Evolutionary conservation across 208 protist genomes (phyloP).

Genomic region (Leishmania turanica): DNA sequence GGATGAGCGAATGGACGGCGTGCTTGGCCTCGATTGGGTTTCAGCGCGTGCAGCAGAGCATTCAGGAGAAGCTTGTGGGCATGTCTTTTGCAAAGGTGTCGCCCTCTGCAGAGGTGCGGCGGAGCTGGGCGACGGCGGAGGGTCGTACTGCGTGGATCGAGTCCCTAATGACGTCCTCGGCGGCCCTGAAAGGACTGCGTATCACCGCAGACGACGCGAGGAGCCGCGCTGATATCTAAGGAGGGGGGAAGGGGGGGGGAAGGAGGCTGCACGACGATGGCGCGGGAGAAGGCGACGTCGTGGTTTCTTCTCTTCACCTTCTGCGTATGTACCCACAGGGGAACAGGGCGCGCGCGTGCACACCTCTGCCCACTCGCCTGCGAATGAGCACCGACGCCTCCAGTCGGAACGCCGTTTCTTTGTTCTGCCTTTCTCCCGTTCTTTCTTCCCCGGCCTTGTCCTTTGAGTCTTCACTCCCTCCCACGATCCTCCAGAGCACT

Average conservation of each 20-base stretch:
- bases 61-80: constrained; percentile 70
- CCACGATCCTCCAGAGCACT: neutral
- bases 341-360: neutral
- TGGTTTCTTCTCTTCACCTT: neutral
- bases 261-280: neutral
- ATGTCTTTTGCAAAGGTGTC: constrained; percentile 62
- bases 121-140: constrained; percentile 19
- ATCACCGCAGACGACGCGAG: constrained; percentile 57
- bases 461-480: neutral
- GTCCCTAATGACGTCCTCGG: constrained; percentile 39
- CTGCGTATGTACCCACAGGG: neutral
- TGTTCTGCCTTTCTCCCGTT: neutral
- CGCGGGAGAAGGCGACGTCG: neutral
- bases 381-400: neutral
- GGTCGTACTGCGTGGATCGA: constrained; percentile 42
- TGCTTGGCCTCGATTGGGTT: constrained; percentile 73
- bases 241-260: neutral
- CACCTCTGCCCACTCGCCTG: neutral
- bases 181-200: constrained; percentile 44
- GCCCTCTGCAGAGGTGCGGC: constrained; percentile 19
- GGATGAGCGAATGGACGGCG: constrained; percentile 73
- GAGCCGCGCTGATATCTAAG: neutral
- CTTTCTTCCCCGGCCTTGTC: neutral
- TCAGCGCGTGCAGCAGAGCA: constrained; percentile 60
- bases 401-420: neutral